phyloP scores from a whole-genome alignment of 1,139 yeast genomes.

The Yamadazyma atlantica region DNA sequence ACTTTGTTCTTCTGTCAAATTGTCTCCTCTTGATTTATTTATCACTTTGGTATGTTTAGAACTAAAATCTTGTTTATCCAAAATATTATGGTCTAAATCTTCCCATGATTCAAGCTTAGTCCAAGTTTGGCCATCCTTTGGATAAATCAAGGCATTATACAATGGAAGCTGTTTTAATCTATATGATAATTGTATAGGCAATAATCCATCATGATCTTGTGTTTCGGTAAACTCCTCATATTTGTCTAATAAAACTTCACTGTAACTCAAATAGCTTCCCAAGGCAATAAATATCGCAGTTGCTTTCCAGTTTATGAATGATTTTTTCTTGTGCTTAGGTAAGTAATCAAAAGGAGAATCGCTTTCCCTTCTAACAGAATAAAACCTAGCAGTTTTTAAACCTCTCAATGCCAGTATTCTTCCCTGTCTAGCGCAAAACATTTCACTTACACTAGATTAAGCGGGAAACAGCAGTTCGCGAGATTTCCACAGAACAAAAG shows the following conservation, averaged over 20 bases:
- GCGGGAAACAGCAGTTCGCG: too few species aligned
- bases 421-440: not conserved
- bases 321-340: constrained; percentile 21
- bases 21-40: constrained; percentile 13
- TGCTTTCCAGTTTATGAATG: constrained; percentile 35
- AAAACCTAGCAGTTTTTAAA: constrained; percentile 9
- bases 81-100: constrained; percentile 46
- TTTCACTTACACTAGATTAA: too few species aligned
- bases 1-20: not conserved
- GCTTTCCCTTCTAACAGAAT: constrained; percentile 29
- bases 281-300: constrained; percentile 25
- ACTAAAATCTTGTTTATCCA: constrained; percentile 24
- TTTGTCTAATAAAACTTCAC: constrained; percentile 32
- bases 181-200: constrained; percentile 38
- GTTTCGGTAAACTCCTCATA: constrained; percentile 32
- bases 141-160: constrained; percentile 45
- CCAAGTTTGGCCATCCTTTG: constrained; percentile 38
- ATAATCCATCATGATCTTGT: constrained; percentile 22
- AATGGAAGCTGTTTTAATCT: constrained; percentile 53
- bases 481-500: too few species aligned
- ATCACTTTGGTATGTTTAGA: constrained; percentile 10
- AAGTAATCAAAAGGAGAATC: constrained; percentile 40
- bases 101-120: constrained; percentile 58
- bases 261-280: constrained; percentile 35
- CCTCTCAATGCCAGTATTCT: not conserved